phyloP scores from a whole-genome alignment of 805 yeast genomes.

The Torulaspora delbrueckii region DNA sequence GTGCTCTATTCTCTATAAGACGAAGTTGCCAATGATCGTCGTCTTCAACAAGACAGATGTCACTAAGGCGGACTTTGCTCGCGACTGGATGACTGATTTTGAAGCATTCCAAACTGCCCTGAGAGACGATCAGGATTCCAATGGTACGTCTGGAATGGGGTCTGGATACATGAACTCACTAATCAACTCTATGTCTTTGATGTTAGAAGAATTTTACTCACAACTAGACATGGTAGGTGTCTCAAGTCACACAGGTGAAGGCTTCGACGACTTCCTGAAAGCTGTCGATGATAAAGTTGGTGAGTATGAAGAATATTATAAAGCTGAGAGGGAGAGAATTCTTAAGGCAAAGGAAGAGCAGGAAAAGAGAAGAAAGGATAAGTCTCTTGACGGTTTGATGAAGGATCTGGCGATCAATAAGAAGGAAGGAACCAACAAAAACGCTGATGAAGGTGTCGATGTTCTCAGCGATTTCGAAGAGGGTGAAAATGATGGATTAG shows the following conservation, averaged over 20 bases:
- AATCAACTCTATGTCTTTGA: constrained; percentile 90
- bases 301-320: constrained; percentile 80
- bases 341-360: constrained; percentile 69
- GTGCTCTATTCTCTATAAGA: constrained; percentile 91
- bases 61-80: constrained; percentile 76
- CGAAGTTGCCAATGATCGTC: constrained; percentile 92
- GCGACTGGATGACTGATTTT: constrained; percentile 96
- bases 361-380: constrained; percentile 66
- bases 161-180: constrained; percentile 93
- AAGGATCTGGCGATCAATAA: constrained; percentile 74
- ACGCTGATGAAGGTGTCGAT: constrained; percentile 50
- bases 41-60: constrained; percentile 96
- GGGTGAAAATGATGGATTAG: constrained; percentile 41
- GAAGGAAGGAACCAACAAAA: constrained; percentile 18
- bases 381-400: constrained; percentile 68
- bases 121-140: constrained; percentile 58
- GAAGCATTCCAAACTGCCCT: constrained; percentile 83
- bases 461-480: constrained; percentile 43
- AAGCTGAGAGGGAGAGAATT: constrained; percentile 79
- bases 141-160: constrained; percentile 46
- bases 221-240: constrained; percentile 90
- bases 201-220: constrained; percentile 93
- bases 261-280: constrained; percentile 84
- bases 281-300: constrained; percentile 82
- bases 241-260: constrained; percentile 88